Conservation (phyloP, 2,329 filamentous ascomycete species). For the Pestalotiopsis sp. region DNA sequence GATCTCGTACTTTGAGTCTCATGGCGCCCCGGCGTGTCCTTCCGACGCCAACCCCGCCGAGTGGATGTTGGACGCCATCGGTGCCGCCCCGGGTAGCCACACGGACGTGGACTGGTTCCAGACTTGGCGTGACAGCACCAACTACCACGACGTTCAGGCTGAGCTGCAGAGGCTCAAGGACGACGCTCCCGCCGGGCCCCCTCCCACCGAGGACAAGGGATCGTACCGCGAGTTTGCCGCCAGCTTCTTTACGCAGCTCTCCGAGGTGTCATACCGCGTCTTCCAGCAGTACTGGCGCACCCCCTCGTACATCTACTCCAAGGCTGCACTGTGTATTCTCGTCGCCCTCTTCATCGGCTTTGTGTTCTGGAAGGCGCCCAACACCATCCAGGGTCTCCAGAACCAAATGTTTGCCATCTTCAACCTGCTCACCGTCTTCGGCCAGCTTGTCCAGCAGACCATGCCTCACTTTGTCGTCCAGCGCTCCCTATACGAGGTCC, state of each 20-base stretch:
- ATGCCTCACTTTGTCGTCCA: conserved; percentile 84
- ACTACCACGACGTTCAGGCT: conserved; percentile 49
- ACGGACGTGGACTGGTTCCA: conserved; percentile 64
- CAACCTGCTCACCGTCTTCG: conserved; percentile 79
- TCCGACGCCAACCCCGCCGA: conserved; percentile 77
- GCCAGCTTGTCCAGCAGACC: conserved; percentile 72
- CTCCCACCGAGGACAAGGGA: conserved; percentile 35
- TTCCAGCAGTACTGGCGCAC: conserved; percentile 87
- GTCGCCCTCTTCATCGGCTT: conserved; percentile 77
- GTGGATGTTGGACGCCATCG: conserved; percentile 68
- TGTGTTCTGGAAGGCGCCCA: conserved; percentile 71
- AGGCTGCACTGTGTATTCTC: conserved; percentile 62
- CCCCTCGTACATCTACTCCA: conserved; percentile 77
- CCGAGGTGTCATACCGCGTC: conserved; percentile 66
- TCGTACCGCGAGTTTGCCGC: conserved; percentile 78
- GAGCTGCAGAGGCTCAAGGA: conserved; percentile 59
- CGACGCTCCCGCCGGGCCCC: conserved; percentile 39
- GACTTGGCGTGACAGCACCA: conserved; percentile 41
- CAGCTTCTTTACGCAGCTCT: conserved; percentile 68
- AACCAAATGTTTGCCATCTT: conserved; percentile 85
- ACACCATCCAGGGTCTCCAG: conserved; percentile 73
- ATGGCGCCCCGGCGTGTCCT: conserved; percentile 68
- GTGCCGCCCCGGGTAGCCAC: conserved; percentile 64
- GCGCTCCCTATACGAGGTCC: conserved; percentile 77
- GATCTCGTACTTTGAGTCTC: conserved; percentile 75